Conservation (phyloP, 2,329 filamentous ascomycete species). For the Raffaelea albimanens region DNA sequence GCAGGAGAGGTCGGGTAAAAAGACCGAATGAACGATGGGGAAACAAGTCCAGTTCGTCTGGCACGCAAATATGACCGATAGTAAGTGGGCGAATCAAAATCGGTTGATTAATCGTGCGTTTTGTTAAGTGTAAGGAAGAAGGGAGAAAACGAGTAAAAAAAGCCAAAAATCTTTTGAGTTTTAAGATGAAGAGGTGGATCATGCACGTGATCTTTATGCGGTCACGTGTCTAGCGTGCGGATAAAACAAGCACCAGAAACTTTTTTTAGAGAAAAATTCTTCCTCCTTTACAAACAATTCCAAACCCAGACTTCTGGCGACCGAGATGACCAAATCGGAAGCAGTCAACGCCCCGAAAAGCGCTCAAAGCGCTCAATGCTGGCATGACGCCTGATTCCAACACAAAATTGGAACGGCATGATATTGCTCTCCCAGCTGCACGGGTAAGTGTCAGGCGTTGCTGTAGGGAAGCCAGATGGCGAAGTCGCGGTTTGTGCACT, state of each 20-base stretch:
- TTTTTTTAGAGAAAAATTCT: not conserved
- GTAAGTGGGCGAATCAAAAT: constrained; percentile 38
- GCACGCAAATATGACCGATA: constrained; percentile 54
- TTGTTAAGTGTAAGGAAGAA: constrained; percentile 32
- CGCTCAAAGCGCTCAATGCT: too few relatives aligned
- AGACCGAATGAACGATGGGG: not conserved
- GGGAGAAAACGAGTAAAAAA: constrained; percentile 12
- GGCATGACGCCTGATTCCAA: too few relatives aligned
- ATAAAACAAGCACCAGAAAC: constrained; percentile 2
- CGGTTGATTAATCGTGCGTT: constrained; percentile 54
- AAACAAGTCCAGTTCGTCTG: constrained; percentile 29
- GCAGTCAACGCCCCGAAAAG: too few relatives aligned
- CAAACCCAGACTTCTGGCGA: not conserved
- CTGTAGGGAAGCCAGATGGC: not conserved
- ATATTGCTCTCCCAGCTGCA: not conserved
- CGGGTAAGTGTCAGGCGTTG: too few relatives aligned
- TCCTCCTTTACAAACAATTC: not conserved
- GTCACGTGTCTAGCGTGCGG: constrained; percentile 1
- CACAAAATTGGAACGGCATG: not conserved
- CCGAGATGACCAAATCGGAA: too few relatives aligned
- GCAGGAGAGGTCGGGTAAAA: too few relatives aligned
- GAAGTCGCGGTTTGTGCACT: not conserved
- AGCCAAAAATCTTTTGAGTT: constrained; percentile 2
- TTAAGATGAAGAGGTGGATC: too few relatives aligned
- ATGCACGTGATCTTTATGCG: too few relatives aligned